These are phyloP conservation scores for Vickermania ingenoplastis DNA, from an alignment of 208 protist genomes.

Conservation along the genomic window DNA sequence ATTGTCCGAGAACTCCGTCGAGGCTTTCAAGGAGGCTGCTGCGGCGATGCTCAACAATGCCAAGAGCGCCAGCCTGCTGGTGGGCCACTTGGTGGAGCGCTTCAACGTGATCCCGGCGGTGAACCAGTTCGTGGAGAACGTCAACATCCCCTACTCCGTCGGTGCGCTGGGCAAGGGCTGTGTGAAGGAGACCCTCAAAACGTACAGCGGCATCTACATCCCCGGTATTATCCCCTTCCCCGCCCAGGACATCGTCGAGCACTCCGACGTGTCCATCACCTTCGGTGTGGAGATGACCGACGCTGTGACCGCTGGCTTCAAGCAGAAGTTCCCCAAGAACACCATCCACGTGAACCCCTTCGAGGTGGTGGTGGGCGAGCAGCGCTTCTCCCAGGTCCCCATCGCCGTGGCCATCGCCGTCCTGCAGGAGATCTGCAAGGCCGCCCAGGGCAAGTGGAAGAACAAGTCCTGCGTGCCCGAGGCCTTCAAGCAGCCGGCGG, in stretches of 20 bases:
- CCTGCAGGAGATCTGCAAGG: conserved; percentile 22
- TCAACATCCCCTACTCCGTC: conserved; percentile 24
- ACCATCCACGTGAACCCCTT: conserved; percentile 43
- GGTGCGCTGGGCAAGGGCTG: conserved; percentile 30
- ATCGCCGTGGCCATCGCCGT: conserved; percentile 26
- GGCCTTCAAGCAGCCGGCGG: no score
- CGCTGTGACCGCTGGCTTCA: conserved; percentile 21
- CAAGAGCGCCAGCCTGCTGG: conserved; percentile 20
- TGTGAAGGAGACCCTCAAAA: conserved; percentile 26
- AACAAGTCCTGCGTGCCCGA: conserved; percentile 21
- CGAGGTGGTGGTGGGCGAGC: conserved; percentile 18
- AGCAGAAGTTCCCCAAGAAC: conserved; percentile 30
- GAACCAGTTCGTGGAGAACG: conserved; percentile 25
- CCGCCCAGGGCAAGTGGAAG: conserved; percentile 38
- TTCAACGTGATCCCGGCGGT: conserved; percentile 13
- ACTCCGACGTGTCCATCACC: conserved; percentile 32
- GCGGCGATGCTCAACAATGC: conserved; percentile 11
- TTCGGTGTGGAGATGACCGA: conserved; percentile 30
- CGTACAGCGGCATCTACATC: conserved; percentile 43
- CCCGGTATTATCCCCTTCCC: conserved; percentile 13
- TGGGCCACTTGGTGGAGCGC: conserved; percentile 32
- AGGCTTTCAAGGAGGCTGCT: conserved; percentile 21
- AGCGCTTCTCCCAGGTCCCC: conserved; percentile 32
- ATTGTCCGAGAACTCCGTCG: conserved; percentile 14
- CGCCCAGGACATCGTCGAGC: conserved; percentile 21